These are phyloP conservation scores for Sugiyamaella grinbergsii DNA, from an alignment of 1,139 yeast genomes.

Conservation along the genomic window DNA sequence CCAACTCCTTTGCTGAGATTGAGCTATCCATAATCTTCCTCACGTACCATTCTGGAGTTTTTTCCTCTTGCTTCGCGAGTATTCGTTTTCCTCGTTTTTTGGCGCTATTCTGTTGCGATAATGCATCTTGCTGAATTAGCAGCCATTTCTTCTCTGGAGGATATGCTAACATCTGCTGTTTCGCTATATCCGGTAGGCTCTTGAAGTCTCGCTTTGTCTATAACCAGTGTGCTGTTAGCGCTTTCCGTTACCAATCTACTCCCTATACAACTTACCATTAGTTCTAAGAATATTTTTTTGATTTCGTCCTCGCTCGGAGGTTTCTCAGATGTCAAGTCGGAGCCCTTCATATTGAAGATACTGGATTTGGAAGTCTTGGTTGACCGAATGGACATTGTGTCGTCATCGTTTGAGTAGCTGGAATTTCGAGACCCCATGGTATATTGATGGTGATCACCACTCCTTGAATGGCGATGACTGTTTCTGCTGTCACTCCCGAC, in stretches of 20 bases:
- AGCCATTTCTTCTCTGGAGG: conserved; percentile 85
- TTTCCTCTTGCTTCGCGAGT: conserved; percentile 43
- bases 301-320: conserved; percentile 41
- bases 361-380: conserved; percentile 27
- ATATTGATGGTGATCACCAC: conserved; percentile 12
- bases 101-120: conserved; percentile 69
- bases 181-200: conserved; percentile 75
- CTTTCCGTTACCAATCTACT: not conserved
- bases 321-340: conserved; percentile 32
- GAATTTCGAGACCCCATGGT: conserved; percentile 13
- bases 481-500: not conserved
- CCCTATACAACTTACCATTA: conserved; percentile 53
- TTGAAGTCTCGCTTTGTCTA: conserved; percentile 68
- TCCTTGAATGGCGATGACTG: conserved; percentile 16
- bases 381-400: conserved; percentile 26
- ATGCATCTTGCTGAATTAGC: conserved; percentile 83
- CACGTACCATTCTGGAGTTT: conserved; percentile 77
- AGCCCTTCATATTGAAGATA: conserved; percentile 24
- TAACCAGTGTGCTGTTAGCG: not conserved
- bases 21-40: conserved; percentile 69
- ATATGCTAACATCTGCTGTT: conserved; percentile 74
- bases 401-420: conserved; percentile 24
- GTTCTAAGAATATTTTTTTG: conserved; percentile 43
- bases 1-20: conserved; percentile 70
- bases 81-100: conserved; percentile 46